phyloP scores from a whole-genome alignment of 1,139 yeast species.

The Saccharomycopsis crataegensis region DNA sequence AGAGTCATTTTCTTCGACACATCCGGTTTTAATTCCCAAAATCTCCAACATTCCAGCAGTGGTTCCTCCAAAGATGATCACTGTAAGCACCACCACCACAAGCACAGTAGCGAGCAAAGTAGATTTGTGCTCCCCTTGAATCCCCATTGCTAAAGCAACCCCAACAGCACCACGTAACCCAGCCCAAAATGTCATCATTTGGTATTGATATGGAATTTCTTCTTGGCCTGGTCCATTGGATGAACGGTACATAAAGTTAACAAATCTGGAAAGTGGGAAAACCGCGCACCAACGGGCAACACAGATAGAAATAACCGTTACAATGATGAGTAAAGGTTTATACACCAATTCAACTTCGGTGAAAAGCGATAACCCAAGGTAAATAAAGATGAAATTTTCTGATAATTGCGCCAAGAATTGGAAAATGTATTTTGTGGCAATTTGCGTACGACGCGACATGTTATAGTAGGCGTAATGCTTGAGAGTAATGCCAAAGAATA shows the following conservation, averaged over 20 bases:
- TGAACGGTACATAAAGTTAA: constrained; percentile 65
- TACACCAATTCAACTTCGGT: constrained; percentile 94
- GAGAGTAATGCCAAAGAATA: constrained; percentile 93
- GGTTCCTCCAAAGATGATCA: constrained; percentile 95
- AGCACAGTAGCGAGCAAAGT: constrained; percentile 88
- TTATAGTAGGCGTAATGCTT: constrained; percentile 96
- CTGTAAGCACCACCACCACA: constrained; percentile 94
- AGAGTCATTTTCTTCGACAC: constrained; percentile 70
- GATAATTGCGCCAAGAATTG: constrained; percentile 90
- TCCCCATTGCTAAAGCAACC: constrained; percentile 95
- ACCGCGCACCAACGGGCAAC: constrained; percentile 97
- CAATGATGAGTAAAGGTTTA: constrained; percentile 85
- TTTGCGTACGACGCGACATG: constrained; percentile 96
- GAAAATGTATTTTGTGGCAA: constrained; percentile 91
- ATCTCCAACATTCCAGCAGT: constrained; percentile 97
- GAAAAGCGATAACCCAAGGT: constrained; percentile 86
- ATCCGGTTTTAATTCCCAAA: constrained; percentile 86
- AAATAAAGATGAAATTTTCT: constrained; percentile 94
- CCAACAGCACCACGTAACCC: constrained; percentile 99
- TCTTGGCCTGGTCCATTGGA: constrained; percentile 32
- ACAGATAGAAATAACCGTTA: constrained; percentile 86
- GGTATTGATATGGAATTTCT: constrained; percentile 91
- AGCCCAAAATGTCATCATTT: constrained; percentile 99
- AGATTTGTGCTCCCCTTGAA: constrained; percentile 90
- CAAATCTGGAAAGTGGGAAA: constrained; percentile 80